A percentile compares a stretch with the other conserved stretches of the same genome.
Conservation (phyloP, 75 land plant genomes). For the Pinus albicaulis region DNA sequence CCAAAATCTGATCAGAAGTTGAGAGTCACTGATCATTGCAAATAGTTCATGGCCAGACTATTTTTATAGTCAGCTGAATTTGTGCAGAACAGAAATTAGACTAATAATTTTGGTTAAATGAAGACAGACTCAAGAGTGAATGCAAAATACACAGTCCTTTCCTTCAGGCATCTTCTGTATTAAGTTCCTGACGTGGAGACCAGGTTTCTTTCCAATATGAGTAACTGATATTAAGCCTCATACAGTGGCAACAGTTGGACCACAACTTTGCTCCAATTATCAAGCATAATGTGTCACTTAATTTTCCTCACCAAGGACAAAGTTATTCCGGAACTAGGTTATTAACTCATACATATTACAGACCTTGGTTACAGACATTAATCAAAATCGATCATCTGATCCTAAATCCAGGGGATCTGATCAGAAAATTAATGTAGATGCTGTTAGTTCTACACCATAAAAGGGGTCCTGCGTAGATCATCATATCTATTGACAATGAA, state of each 20-base stretch:
- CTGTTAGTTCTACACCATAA: neutral
- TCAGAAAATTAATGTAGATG: neutral
- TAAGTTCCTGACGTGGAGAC: neutral
- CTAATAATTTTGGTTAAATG: neutral
- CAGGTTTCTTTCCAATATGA: neutral
- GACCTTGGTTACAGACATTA: neutral
- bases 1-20: neutral
- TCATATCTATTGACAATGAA: neutral
- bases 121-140: neutral
- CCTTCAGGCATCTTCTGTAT: neutral
- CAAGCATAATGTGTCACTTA: neutral
- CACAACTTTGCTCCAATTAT: neutral
- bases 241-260: conserved; percentile 1
- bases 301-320: neutral
- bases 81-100: neutral
- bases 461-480: neutral
- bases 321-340: neutral
- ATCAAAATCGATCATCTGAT: neutral
- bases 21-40: neutral
- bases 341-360: neutral
- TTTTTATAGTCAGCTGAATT: neutral
- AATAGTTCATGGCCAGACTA: neutral
- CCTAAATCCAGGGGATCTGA: neutral
- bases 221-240: neutral
- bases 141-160: neutral